A percentile compares a stretch with the other conserved stretches of the same genome.
These are phyloP conservation scores for Dinochytrium kinnereticum DNA, from an alignment of 371 early-diverging fungal species.

Conservation along the genomic window DNA sequence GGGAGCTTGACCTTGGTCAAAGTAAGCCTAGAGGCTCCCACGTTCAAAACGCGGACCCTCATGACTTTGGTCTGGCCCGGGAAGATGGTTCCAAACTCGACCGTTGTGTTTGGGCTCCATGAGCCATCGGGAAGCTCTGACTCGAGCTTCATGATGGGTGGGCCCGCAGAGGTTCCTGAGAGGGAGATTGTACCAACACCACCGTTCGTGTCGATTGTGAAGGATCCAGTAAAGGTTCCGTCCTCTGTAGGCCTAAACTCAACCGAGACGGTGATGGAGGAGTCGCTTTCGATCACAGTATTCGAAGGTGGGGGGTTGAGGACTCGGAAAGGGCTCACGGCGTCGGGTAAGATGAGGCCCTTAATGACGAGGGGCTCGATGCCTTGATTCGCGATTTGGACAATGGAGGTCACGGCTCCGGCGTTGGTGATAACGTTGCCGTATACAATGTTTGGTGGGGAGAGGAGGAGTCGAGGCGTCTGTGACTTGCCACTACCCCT, in stretches of 20 bases:
- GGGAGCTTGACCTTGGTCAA: slow-evolving; percentile 1
- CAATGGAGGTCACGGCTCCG: background rate
- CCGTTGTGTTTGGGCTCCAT: background rate
- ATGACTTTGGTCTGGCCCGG: background rate
- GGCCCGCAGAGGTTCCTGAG: background rate
- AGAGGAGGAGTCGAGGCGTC: background rate
- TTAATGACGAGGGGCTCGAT: background rate
- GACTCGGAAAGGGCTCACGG: background rate
- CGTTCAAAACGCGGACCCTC: background rate
- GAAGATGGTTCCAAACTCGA: background rate
- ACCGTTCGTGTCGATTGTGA: background rate
- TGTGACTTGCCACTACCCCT: background rate
- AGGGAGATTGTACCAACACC: background rate
- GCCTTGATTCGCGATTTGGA: background rate
- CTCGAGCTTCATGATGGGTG: slow-evolving; percentile 2
- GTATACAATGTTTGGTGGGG: background rate
- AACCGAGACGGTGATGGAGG: background rate
- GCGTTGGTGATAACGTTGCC: background rate
- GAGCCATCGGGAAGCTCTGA: background rate
- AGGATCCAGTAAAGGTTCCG: background rate
- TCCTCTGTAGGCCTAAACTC: slow-evolving; percentile 4
- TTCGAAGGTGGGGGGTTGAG: background rate
- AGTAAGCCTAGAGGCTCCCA: background rate
- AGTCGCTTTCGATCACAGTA: background rate
- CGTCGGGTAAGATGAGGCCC: background rate